Evolutionary conservation across 1,284 basidiomycete species (phyloP), one percentile per base, ranked within the genome.

Genomic region (Malassezia brasiliensis): DNA sequence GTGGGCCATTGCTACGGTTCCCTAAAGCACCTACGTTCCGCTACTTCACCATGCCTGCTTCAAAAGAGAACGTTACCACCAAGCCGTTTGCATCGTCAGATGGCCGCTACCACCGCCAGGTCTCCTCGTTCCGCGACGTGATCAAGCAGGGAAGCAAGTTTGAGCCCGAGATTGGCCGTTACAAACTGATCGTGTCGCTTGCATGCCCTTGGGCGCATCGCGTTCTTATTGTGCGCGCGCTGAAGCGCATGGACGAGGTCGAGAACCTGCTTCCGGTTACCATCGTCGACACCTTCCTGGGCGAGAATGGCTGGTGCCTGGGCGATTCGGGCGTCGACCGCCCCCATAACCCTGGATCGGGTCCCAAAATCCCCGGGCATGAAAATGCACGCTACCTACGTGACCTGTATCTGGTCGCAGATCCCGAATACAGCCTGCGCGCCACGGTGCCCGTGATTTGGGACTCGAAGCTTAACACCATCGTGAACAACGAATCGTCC

Each of bases 161-260:
- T 69, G 77, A 82, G 47, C 85, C 93, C 1, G 90, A 91, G 76
- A 81, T 80, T 75, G 87, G 89, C 83, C 63, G 64, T 79, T 78
- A 72, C 60, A 59, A 66, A 28, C 61, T 72, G 36, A 47, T 65
- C 44, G 63, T 68, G 8, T 62, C 70, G 3, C 51, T 57, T 39
- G 72, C 74, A 45, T 78, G 80, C 64, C 80, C 91, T 5, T 96
- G 93, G 91, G 93, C 93, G 0, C 90, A 90, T 48, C 82, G 93
- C 61, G 81, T 90, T 1, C 78, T 96, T 53, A 96, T 98, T 66
- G 80, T 86, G 4, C 82, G 91, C 64, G 83, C 88, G 75, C 81
- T 98, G 65, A 96, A 96, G 77, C 90, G 90, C 0, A 81, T 98
- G 35, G 87, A 96, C 64, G 81, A 85, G 37, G 79, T 88, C 60